phyloP scores from a whole-genome alignment of 257 asterid species.

The Solanum gracilifrons region DNA sequence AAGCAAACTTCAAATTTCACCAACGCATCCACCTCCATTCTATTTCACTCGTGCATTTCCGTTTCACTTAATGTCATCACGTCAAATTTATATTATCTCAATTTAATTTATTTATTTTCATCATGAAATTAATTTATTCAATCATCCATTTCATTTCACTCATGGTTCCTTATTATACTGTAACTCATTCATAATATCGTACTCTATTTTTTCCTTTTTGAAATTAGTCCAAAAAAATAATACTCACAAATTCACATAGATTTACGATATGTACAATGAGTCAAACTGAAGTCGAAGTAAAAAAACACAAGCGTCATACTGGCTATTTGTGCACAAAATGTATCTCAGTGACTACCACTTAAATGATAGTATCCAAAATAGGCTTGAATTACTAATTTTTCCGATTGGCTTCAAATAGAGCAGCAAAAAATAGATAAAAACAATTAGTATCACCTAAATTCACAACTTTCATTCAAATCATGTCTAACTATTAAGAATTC shows the following conservation, averaged over 20 bases:
- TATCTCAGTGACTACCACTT: not conserved
- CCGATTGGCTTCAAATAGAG: not conserved
- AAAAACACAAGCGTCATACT: not conserved
- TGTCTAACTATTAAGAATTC: not conserved
- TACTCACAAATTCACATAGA: not conserved
- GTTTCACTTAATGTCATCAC: not conserved
- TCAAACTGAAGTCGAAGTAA: not conserved
- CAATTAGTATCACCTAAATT: not conserved
- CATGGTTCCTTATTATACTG: not conserved
- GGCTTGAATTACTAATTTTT: not conserved
- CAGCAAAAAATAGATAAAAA: not conserved
- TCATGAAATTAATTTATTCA: not conserved
- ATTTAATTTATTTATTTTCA: not conserved
- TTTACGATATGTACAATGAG: not conserved
- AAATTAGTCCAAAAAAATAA: not conserved
- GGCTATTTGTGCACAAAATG: not conserved
- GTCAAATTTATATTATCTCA: not conserved
- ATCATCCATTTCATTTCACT: not conserved
- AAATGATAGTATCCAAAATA: not conserved
- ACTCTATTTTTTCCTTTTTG: too few species aligned
- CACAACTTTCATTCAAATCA: not conserved
- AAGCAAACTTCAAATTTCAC: not conserved
- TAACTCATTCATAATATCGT: not conserved
- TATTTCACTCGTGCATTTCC: too few species aligned
- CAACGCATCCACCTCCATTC: not conserved